Conservation (phyloP, 148 eudicot species). For the Diospyros kaki region DNA sequence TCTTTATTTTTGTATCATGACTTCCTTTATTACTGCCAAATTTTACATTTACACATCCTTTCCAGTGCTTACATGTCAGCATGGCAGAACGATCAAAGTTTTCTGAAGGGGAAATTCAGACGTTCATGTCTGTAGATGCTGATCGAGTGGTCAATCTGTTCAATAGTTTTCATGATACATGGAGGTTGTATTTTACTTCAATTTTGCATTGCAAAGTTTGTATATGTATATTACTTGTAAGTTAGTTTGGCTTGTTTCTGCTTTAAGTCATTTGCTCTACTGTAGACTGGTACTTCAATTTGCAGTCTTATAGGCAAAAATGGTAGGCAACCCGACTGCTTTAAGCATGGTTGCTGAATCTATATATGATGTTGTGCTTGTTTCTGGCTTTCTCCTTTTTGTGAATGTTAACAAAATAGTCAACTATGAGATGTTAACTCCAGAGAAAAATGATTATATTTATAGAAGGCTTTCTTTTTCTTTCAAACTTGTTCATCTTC, state of each 20-base stretch:
- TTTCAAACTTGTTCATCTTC: neutral
- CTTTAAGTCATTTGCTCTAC: neutral
- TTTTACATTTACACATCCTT: constrained; percentile 5
- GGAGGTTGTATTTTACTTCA: constrained; percentile 60
- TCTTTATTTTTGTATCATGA: neutral
- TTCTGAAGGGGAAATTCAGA: constrained; percentile 93
- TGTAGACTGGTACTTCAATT: neutral
- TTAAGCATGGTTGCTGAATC: constrained; percentile 1
- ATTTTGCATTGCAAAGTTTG: neutral
- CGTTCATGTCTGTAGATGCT: constrained; percentile 97
- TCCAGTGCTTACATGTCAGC: constrained; percentile 72
- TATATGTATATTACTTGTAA: neutral
- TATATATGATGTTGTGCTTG: neutral
- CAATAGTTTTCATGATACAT: constrained; percentile 90
- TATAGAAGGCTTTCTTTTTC: neutral
- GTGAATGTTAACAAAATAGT: neutral
- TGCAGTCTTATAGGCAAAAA: neutral
- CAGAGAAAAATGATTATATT: neutral
- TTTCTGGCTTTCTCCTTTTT: neutral
- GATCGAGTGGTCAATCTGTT: constrained; percentile 85
- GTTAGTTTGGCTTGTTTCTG: neutral
- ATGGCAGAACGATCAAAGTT: constrained; percentile 72
- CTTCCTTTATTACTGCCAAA: neutral
- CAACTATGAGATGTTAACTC: neutral
- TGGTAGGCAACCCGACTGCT: neutral